Evolutionary conservation across 768 basidiomycete species (phyloP).

Genomic region (Brasilioporus rufonigricans): DNA sequence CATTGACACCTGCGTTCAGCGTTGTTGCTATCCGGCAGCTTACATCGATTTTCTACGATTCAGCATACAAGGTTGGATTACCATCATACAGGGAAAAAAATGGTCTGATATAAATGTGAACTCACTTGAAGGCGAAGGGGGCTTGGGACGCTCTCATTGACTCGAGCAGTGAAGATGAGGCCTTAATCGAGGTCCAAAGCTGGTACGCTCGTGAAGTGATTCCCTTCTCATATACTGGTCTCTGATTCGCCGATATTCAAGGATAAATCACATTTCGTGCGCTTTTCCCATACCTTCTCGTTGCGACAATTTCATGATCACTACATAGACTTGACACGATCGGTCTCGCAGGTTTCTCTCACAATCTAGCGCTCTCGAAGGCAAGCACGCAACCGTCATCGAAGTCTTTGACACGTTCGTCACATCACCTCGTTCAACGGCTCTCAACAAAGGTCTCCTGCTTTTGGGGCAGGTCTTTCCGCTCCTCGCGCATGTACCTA

Average conservation of each 20-base stretch:
- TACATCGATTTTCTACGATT: conserved; percentile 40
- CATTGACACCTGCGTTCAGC: too few relatives aligned
- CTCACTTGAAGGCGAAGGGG: conserved; percentile 23
- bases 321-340: conserved; percentile 51
- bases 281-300: neutral
- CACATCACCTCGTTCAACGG: conserved; percentile 16
- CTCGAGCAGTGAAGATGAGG: conserved; percentile 8
- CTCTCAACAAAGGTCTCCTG: conserved; percentile 31
- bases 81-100: neutral
- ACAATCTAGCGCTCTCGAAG: conserved; percentile 52
- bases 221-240: neutral
- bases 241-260: neutral
- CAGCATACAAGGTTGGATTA: conserved; percentile 21
- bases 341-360: conserved; percentile 58
- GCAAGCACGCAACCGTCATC: conserved; percentile 41
- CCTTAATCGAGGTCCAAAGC: conserved; percentile 36
- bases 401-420: conserved; percentile 40
- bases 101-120: neutral
- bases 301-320: neutral
- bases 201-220: conserved; percentile 21
- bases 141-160: conserved; percentile 30
- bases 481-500: conserved; percentile 36
- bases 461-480: conserved; percentile 40
- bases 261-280: conserved; percentile 38
- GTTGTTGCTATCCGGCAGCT: conserved; percentile 19